Percentiles rank a stretch among this genome's conserved stretches.
Conservation (phyloP, 306 rosid species). For the Citrullus colocynthis region DNA sequence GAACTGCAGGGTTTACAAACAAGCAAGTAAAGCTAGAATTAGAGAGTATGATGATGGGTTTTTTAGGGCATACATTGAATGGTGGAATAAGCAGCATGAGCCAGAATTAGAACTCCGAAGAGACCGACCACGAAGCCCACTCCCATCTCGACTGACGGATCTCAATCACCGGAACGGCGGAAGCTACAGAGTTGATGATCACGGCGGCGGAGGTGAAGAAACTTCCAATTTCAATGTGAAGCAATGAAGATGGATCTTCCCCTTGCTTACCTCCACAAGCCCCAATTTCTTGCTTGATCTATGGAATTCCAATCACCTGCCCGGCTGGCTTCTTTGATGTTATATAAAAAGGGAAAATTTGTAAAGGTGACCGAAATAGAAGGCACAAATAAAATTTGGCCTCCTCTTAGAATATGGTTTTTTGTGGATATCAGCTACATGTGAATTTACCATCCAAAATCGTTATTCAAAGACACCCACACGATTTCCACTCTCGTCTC, state of each 20-base stretch:
- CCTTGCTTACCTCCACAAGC: not conserved
- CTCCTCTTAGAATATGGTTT: too few relatives aligned
- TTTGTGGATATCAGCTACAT: too few relatives aligned
- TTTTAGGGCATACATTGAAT: constrained; percentile 39
- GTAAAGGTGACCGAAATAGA: too few relatives aligned
- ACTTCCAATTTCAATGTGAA: not conserved
- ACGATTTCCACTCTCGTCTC: too few relatives aligned
- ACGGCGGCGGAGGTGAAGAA: constrained; percentile 1
- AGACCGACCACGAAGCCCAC: constrained; percentile 40
- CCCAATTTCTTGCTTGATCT: not conserved
- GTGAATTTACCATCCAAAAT: too few relatives aligned
- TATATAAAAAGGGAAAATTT: not conserved
- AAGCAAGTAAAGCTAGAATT: not conserved
- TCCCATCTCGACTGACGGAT: constrained; percentile 26
- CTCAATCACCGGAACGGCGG: constrained; percentile 14
- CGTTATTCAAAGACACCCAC: too few relatives aligned
- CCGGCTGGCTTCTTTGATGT: not conserved
- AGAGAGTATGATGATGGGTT: not conserved
- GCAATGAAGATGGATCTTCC: not conserved
- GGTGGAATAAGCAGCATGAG: constrained; percentile 68
- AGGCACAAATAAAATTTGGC: too few relatives aligned
- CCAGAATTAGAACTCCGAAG: constrained; percentile 41
- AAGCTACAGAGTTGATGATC: not conserved
- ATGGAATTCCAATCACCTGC: not conserved
- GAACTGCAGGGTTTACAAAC: not conserved